Percentiles rank a stretch among this genome's conserved stretches.
Conservation (phyloP, 306 rosid genomes). For the Luffa acutangula region DNA sequence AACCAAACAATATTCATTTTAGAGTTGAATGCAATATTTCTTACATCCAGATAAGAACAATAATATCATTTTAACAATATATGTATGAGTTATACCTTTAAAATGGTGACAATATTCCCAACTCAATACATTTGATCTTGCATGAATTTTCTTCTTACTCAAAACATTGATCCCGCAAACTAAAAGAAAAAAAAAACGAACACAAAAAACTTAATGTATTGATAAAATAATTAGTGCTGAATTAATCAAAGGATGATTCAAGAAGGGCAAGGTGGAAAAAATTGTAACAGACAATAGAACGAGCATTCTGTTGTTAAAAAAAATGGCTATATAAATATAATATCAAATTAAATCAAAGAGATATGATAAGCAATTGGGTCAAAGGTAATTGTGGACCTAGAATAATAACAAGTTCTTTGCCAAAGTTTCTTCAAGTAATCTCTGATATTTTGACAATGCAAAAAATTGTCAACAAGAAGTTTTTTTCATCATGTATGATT, state of each 20-base stretch:
- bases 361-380: neutral
- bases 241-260: slow-evolving; percentile 10
- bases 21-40: too few species aligned
- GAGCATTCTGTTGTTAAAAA: neutral
- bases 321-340: neutral
- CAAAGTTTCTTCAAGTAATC: slow-evolving; percentile 55
- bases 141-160: too few species aligned
- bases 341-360: neutral
- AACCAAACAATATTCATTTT: too few species aligned
- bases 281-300: neutral
- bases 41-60: too few species aligned
- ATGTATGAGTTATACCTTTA: too few species aligned
- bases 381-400: neutral
- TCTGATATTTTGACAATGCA: slow-evolving; percentile 77
- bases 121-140: too few species aligned
- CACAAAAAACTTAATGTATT: too few species aligned
- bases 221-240: too few species aligned
- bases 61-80: too few species aligned
- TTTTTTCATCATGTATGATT: slow-evolving; percentile 70
- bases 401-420: slow-evolving; percentile 26
- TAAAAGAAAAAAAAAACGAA: too few species aligned
- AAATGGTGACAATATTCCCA: too few species aligned
- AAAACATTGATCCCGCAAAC: too few species aligned
- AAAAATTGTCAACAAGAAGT: slow-evolving; percentile 39
- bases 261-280: neutral